A percentile compares a stretch with the other conserved stretches of the same genome.
phyloP scores from a whole-genome alignment of 1,284 basidiomycete species.

The Lentinus polychrous region DNA sequence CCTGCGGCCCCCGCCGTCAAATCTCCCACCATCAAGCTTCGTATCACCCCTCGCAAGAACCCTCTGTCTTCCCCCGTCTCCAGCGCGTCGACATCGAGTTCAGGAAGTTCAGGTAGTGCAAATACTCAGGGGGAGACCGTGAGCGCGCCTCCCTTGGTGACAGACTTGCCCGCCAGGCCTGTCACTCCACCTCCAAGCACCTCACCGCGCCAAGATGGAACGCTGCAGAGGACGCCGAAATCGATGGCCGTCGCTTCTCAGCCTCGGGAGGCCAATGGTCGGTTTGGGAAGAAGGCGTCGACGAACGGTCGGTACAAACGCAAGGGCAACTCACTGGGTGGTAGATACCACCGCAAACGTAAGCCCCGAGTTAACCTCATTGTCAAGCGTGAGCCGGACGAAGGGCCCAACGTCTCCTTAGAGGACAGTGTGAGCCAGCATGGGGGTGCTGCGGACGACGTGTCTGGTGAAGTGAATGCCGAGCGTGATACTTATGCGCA shows the following conservation, averaged over 20 bases:
- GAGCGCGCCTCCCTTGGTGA: too few species aligned
- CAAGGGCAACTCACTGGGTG: constrained; percentile 25
- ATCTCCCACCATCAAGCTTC: constrained; percentile 6
- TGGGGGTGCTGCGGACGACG: background rate
- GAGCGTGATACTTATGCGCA: background rate
- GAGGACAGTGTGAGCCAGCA: background rate
- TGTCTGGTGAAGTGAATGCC: background rate
- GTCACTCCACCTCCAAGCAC: background rate
- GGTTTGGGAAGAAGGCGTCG: constrained; percentile 43
- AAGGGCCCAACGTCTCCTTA: background rate
- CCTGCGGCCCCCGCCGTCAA: constrained; percentile 7
- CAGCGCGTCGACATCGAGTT: background rate
- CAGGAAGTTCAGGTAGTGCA: background rate
- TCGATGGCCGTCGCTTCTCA: constrained; percentile 42
- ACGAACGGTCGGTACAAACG: constrained; percentile 44
- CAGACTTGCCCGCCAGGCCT: background rate
- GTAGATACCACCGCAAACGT: constrained; percentile 8
- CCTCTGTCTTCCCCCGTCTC: background rate
- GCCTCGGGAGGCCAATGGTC: constrained; percentile 41
- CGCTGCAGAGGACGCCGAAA: constrained; percentile 30
- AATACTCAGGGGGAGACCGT: background rate
- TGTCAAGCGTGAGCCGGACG: background rate
- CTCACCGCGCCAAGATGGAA: background rate
- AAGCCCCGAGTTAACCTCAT: constrained; percentile 6
- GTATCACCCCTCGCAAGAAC: constrained; percentile 12